Percentiles rank a stretch among this genome's conserved stretches.
phyloP scores from a whole-genome alignment of 345 rosid species.

The Dipteronia sinensis region DNA sequence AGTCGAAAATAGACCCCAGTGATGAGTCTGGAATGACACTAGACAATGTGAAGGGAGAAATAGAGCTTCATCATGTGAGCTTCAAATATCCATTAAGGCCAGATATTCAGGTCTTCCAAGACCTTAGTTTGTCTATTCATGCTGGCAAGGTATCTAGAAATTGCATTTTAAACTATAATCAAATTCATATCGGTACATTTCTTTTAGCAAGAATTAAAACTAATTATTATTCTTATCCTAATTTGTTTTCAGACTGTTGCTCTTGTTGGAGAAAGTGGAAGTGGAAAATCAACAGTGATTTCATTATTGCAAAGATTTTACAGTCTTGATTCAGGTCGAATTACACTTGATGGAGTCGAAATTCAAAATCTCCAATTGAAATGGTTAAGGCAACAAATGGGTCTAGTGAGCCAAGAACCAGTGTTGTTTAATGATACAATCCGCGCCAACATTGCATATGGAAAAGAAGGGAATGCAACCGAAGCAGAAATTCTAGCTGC shows the following conservation, averaged over 20 bases:
- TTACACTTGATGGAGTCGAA: constrained; percentile 72
- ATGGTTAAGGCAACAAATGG: constrained; percentile 86
- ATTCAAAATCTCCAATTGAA: constrained; percentile 56
- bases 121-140: constrained; percentile 60
- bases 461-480: constrained; percentile 65
- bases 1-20: constrained; percentile 69
- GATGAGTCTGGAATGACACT: constrained; percentile 62
- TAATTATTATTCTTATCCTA: too few relatives aligned
- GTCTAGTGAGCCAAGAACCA: constrained; percentile 85
- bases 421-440: constrained; percentile 69
- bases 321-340: constrained; percentile 73
- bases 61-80: constrained; percentile 28
- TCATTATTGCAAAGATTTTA: constrained; percentile 76
- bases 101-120: constrained; percentile 65
- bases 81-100: constrained; percentile 80
- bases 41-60: constrained; percentile 64
- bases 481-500: constrained; percentile 76
- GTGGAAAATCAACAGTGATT: constrained; percentile 81
- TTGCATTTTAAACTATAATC: too few relatives aligned
- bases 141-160: constrained; percentile 59
- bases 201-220: background rate
- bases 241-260: constrained; percentile 62
- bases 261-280: constrained; percentile 85
- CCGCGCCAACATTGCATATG: constrained; percentile 79
- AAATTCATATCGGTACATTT: background rate